Base-by-base conservation (phyloP, 495 filamentous ascomycete species). In the Aspergillus taichungensis region DNA sequence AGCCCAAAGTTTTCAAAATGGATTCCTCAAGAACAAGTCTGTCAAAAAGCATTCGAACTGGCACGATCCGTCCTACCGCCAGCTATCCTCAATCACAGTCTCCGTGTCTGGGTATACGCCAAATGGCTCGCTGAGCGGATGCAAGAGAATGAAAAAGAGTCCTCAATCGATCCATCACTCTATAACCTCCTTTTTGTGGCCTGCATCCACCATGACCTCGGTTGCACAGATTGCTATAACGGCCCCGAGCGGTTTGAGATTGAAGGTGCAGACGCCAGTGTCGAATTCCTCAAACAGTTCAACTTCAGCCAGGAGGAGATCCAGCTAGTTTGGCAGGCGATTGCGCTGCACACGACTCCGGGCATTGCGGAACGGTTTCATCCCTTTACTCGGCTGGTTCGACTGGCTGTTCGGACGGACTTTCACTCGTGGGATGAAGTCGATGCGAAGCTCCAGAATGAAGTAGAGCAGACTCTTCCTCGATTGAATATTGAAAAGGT, bases 141-240 rank as follows among this genome's bases (percentile, higher is more conserved):
- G 18, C 18, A 24, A 24, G 18, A 24, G 18, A 24, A 24, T 14
- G 50, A 42, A 18, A 31, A 35, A 13, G 34, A 30, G 9, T 3
- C 7, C 9, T 38, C 31, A 24, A 11, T 35, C 24, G 30, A 27
- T 13, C 11, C 8, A 9, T 32, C 31, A 1, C 18, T 24, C n/a
- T 14, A 13, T 7, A 27, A n/a, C 30, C 31, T 43, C 6, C 42
- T 43, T 1, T 66, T 65, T 51, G 61, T 63, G 1, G 60, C 69
- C 1, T 68, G 61, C 51, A 61, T 74, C 46, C 57, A 69, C 13
- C 73, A 76, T 56, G 73, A 72, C 47, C 53, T 74, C 32, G 69
- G 71, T 13, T 61, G 60, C 9, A 55, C 59, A 0, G n/a, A 27
- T n/a, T 43, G 47, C n/a, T 49, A 62, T 42, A 57, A 73, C 52